Base-by-base conservation (phyloP, 2,329 filamentous ascomycete species). In the Arthrobotrys megalospora region DNA sequence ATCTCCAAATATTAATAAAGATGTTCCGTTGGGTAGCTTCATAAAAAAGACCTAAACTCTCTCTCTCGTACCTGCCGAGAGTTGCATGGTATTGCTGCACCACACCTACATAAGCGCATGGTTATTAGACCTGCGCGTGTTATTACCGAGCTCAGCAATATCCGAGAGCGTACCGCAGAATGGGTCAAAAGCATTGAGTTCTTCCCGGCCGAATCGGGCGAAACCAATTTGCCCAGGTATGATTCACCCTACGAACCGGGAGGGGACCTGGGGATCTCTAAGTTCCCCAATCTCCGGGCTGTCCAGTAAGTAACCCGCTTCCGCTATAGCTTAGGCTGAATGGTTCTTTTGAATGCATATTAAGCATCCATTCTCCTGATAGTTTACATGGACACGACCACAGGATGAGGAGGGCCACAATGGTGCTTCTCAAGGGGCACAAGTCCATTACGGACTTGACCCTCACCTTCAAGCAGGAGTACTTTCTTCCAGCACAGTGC, bases 391-490 rank as follows among this genome's bases (percentile, higher is more conserved):
- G 55, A 43, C 55, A 43, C 7, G 11, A 28, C 12, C 16, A 6
- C n/a, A 7, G 6, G 36, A 43, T 43, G 55, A 32, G 55, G 10
- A 21, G 16, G 8, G 6, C 41, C n/a, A 10, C 55, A 10, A 11
- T n/a, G 10, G 43, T n/a, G n/a, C 34, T 60, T 7, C 55, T 60
- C 19, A 16, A 21, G 34, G 8, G n/a, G 11, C 36, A 28, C 19
- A 6, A 43, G 2, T 24, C 7, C 11, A 41, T 60, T 16, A 60
- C 10, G 6, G 55, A 60, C 10, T 60, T 60, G 36, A 24, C 55
- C 55, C 34, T 60, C n/a, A 43, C 24, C 19, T 60, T 60, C 55
- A 60, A 43, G 19, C 55, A 60, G 36, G 7, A n/a, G 4, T 43
- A 24, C 19, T 60, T 60, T 19, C 10, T n/a, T 6, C 55, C 55